These are phyloP conservation scores for Ichthyophthirius multifiliis DNA, from an alignment of 169 alveolate genomes.

Conservation along the genomic window DNA sequence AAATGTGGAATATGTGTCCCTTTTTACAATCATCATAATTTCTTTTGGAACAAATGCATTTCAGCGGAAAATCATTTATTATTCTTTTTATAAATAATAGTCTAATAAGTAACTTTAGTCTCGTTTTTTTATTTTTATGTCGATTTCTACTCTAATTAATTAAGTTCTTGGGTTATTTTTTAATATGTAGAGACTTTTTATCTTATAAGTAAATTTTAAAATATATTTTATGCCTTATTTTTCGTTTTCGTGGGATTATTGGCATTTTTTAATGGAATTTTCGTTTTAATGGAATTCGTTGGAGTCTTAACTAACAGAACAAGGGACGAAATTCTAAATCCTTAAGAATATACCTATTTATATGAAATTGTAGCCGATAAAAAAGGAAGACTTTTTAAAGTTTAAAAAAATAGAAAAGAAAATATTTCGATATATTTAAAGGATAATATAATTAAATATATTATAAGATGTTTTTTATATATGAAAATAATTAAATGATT, in stretches of 20 bases:
- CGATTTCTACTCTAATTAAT: neutral
- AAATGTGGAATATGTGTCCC: neutral
- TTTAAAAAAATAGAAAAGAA: neutral
- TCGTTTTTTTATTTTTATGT: neutral
- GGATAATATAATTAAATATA: too few relatives aligned
- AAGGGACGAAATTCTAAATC: neutral
- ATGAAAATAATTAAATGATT: too few relatives aligned
- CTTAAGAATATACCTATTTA: neutral
- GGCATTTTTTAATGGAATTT: neutral
- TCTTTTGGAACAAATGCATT: neutral
- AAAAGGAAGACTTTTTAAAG: neutral
- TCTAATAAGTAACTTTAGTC: neutral
- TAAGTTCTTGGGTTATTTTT: neutral
- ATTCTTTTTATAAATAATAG: neutral
- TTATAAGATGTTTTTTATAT: too few relatives aligned
- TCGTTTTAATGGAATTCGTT: neutral
- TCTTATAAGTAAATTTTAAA: neutral
- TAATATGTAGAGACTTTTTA: neutral
- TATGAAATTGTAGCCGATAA: neutral
- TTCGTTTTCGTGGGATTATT: neutral
- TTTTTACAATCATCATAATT: neutral
- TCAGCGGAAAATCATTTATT: neutral
- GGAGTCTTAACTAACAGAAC: neutral
- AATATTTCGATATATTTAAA: too few relatives aligned
- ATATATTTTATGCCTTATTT: neutral